Conservation (phyloP, 441 rosid species). For the Erodium chrysanthum region DNA sequence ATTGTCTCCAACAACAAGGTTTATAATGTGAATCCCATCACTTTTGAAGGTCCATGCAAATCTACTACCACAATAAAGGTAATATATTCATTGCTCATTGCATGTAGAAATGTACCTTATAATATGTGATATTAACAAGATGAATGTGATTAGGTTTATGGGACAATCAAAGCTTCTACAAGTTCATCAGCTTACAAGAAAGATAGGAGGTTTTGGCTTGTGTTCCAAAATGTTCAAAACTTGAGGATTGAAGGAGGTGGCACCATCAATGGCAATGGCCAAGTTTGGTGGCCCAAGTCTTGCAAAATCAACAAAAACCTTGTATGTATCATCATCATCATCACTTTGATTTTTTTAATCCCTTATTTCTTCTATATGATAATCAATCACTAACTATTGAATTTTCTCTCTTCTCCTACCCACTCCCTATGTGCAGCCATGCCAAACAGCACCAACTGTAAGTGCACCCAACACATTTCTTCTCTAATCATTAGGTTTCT, state of each 20-base stretch:
- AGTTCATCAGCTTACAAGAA: not conserved
- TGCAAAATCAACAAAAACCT: not conserved
- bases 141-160: not conserved
- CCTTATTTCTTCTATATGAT: not conserved
- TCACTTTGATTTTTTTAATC: not conserved
- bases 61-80: not conserved
- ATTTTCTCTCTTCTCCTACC: not conserved
- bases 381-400: not conserved
- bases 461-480: not conserved
- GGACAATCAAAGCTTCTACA: not conserved
- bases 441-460: not conserved
- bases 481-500: not conserved
- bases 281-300: not conserved
- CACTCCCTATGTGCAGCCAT: not conserved
- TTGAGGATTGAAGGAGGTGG: not conserved
- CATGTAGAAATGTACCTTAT: no score
- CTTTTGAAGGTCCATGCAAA: slow-evolving; percentile 73
- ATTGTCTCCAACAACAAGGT: slow-evolving; percentile 42
- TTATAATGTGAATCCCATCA: slow-evolving; percentile 48
- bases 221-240: not conserved
- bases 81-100: no score
- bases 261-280: not conserved
- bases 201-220: not conserved
- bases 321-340: not conserved
- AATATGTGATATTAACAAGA: no score